These are phyloP conservation scores for Flaveria brownii DNA, from an alignment of 129 eudicot genomes.

Conservation along the genomic window DNA sequence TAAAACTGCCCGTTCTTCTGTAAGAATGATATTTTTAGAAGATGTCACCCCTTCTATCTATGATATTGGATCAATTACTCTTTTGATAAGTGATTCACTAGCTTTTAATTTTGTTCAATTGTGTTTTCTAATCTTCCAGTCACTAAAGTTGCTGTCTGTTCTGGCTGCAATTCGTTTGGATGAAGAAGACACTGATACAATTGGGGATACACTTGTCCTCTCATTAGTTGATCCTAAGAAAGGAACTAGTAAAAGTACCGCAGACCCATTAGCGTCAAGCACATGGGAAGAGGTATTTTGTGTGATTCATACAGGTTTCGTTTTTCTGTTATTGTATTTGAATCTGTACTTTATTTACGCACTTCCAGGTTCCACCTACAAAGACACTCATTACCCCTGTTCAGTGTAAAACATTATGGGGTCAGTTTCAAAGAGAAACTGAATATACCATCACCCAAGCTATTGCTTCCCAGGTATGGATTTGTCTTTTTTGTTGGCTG, in stretches of 20 bases:
- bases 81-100: background rate
- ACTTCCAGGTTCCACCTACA: slow-evolving; percentile 68
- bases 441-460: slow-evolving; percentile 97
- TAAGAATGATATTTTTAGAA: slow-evolving; percentile 39
- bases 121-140: slow-evolving; percentile 40
- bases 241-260: slow-evolving; percentile 44
- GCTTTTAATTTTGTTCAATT: background rate
- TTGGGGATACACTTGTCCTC: slow-evolving; percentile 71
- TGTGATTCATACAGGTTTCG: background rate
- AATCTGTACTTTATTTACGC: background rate
- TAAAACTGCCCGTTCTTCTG: slow-evolving; percentile 89
- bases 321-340: background rate
- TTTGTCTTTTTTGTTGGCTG: slow-evolving; percentile 3
- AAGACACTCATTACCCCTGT: slow-evolving; percentile 91
- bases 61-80: background rate
- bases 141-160: slow-evolving; percentile 75
- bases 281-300: slow-evolving; percentile 79
- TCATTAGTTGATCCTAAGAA: slow-evolving; percentile 64
- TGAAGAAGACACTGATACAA: slow-evolving; percentile 53
- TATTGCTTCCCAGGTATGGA: slow-evolving; percentile 71
- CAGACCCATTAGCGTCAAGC: slow-evolving; percentile 95
- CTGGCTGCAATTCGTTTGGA: slow-evolving; percentile 90
- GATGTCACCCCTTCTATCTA: background rate
- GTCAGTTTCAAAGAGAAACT: slow-evolving; percentile 85
- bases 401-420: slow-evolving; percentile 93